These are phyloP conservation scores for Seiridium cupressi DNA, from an alignment of 2,329 filamentous ascomycete species.

Conservation along the genomic window DNA sequence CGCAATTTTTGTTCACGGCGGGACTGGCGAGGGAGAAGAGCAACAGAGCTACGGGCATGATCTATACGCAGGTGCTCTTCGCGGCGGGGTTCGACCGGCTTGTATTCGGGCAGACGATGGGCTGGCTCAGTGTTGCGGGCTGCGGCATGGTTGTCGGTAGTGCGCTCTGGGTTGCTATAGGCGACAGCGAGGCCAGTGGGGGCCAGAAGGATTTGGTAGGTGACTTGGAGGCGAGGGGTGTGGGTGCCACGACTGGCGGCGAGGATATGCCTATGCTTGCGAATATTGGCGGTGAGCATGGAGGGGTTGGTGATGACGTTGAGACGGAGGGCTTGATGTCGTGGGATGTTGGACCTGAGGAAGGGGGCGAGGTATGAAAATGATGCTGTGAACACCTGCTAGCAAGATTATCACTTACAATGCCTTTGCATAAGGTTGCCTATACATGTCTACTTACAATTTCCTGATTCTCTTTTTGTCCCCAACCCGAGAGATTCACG, in stretches of 20 bases:
- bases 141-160: conserved; percentile 53
- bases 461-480: too few species aligned
- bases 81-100: conserved; percentile 51
- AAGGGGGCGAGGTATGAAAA: background rate
- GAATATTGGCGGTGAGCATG: conserved; percentile 19
- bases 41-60: conserved; percentile 56
- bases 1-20: conserved; percentile 83
- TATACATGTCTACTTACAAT: too few species aligned
- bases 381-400: background rate
- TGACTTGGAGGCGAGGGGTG: conserved; percentile 11
- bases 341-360: background rate
- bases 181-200: conserved; percentile 21
- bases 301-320: conserved; percentile 19
- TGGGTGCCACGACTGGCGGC: background rate
- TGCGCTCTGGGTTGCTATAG: conserved; percentile 48
- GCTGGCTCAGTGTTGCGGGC: conserved; percentile 45
- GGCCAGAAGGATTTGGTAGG: conserved; percentile 21
- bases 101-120: conserved; percentile 52
- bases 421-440: too few species aligned
- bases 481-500: too few species aligned
- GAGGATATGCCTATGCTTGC: conserved; percentile 36
- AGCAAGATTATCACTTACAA: too few species aligned
- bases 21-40: conserved; percentile 71
- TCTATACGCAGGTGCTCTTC: conserved; percentile 58
- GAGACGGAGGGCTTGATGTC: conserved; percentile 1